These are phyloP conservation scores for Hippophae gyantsensis DNA, from an alignment of 306 rosid species.

Conservation along the genomic window DNA sequence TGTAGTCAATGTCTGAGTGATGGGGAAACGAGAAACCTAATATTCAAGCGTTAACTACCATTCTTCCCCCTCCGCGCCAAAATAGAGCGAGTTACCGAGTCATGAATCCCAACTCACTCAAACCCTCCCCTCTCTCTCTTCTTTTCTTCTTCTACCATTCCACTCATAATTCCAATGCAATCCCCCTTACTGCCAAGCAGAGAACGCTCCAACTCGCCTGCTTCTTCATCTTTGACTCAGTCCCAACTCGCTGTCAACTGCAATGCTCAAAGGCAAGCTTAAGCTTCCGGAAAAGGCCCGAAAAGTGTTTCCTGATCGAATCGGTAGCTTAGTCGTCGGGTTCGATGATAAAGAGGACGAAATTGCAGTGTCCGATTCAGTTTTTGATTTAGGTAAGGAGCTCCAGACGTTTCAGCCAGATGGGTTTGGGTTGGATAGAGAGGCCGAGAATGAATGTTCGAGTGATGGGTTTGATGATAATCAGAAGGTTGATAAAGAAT, in stretches of 20 bases:
- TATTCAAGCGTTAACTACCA: constrained; percentile 58
- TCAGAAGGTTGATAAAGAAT: not conserved
- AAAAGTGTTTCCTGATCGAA: constrained; percentile 39
- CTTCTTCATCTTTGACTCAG: constrained; percentile 8
- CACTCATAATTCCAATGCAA: constrained; percentile 1
- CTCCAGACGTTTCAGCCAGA: constrained; percentile 58
- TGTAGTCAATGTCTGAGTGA: too few relatives aligned
- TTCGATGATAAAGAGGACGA: constrained; percentile 30
- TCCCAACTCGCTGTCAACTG: constrained; percentile 13
- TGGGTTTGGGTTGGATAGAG: constrained; percentile 25
- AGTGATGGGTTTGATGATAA: constrained; percentile 3
- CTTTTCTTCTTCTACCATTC: not conserved
- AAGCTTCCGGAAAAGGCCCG: constrained; percentile 47
- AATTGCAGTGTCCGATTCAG: constrained; percentile 22
- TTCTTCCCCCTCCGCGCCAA: constrained; percentile 18
- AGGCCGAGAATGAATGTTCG: not conserved
- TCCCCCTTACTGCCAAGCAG: not conserved
- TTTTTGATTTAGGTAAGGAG: constrained; percentile 58
- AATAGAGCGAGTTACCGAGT: constrained; percentile 21
- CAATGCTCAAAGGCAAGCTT: constrained; percentile 62
- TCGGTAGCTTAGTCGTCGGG: constrained; percentile 47
- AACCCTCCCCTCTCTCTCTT: constrained; percentile 3
- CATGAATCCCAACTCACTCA: constrained; percentile 10
- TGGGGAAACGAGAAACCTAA: not conserved
- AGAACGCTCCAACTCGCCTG: constrained; percentile 8